Percentiles rank a stretch among this genome's conserved stretches.
Conservation (phyloP, 257 asterid genomes). For the Solanum piurae region DNA sequence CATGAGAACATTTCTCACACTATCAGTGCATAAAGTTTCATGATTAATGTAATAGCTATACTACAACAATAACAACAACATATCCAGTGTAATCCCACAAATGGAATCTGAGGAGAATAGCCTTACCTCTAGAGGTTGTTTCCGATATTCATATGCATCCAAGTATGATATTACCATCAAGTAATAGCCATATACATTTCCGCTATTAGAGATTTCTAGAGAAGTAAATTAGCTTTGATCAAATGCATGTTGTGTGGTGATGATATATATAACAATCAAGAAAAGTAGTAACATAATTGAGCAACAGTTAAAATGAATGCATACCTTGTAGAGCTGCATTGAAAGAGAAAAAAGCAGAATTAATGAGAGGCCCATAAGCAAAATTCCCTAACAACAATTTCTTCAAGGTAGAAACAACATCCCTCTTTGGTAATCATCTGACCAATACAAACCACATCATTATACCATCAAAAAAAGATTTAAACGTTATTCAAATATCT, state of each 20-base stretch:
- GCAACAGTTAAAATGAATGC: neutral
- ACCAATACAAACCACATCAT: slow-evolving; percentile 1
- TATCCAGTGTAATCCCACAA: neutral
- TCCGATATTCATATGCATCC: no score
- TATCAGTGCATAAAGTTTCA: neutral
- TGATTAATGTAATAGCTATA: neutral
- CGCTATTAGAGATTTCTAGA: neutral
- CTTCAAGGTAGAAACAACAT: slow-evolving; percentile 54
- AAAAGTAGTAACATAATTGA: neutral
- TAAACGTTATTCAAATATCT: neutral
- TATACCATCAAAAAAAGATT: neutral
- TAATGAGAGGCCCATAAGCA: slow-evolving; percentile 43
- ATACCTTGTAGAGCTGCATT: slow-evolving; percentile 84
- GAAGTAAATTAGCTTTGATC: neutral
- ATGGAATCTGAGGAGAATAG: no score
- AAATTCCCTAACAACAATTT: slow-evolving; percentile 70
- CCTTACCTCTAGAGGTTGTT: neutral
- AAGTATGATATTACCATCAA: no score
- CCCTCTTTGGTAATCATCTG: slow-evolving; percentile 66
- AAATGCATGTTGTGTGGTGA: neutral
- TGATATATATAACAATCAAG: neutral
- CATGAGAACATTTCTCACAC: neutral
- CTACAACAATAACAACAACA: neutral
- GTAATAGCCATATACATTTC: neutral
- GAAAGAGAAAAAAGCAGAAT: slow-evolving; percentile 55